Base-by-base conservation (phyloP, 2,329 filamentous ascomycete species). In the Aspergillus sergii region DNA sequence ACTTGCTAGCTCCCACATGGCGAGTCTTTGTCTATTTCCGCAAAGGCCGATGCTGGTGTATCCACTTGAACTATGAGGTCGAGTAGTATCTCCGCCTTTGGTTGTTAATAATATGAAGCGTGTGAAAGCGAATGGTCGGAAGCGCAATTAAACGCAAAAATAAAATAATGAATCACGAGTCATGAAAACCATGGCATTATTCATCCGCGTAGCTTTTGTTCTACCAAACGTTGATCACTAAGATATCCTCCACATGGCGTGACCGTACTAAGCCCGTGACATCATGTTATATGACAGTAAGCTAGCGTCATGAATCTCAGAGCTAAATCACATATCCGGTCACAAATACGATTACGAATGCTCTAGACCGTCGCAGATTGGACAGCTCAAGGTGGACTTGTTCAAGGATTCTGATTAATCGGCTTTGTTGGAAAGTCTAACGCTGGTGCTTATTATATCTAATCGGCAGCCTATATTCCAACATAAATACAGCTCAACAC, bases 131-230 rank as follows among this genome's bases (percentile, higher is more conserved):
- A 39, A 21, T 23, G n/a, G 21, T 26, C 32, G 16, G 26, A 32
- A n/a, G 48, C 30, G 48, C 30, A n/a, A 19, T 32, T 23, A 51
- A 51, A 32, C 21, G 48, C 46, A 55, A 23, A 45, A 57, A 41
- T 57, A 46, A 53, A 54, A 56, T 63, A 63, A 63, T 63, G 61
- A 63, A 63, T 63, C 57, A 63, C 56, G 61, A 63, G 57, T 60
- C 53, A 63, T 63, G 61, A 60, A 23, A 4, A 46, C 39, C 23
- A 30, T 50, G 19, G 9, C 30, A 51, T 30, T 51, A 11, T 51
- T 19, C 26, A 28, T n/a, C n/a, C 14, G 3, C 28, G 28, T 51
- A 51, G 48, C 14, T 28, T 50, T 32, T 16, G 19, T 21, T n/a
- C 11, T 11, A 19, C 30, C 9, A 7, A 30, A n/a, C 12, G 16